Percentiles rank a stretch among this genome's conserved stretches.
Conservation (phyloP, 495 filamentous ascomycete genomes). For the Xylaria castorea region DNA sequence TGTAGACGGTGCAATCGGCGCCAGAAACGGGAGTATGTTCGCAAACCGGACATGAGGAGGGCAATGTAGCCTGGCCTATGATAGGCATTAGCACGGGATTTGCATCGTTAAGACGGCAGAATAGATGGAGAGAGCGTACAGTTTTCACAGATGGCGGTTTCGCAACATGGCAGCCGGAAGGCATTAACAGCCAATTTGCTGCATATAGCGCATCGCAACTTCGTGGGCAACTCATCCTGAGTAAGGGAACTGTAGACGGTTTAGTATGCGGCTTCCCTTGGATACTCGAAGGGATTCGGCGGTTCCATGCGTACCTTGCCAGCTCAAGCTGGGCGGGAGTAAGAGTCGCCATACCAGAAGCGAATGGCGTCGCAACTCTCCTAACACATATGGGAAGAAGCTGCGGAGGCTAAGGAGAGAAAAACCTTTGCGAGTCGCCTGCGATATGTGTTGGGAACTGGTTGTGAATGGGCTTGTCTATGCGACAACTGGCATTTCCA, state of each 20-base stretch:
- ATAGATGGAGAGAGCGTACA: conserved; percentile 64
- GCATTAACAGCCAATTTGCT: conserved; percentile 90
- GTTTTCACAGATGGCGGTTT: conserved; percentile 88
- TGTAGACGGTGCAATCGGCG: conserved; percentile 88
- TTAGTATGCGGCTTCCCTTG: not conserved
- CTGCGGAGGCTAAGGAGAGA: not conserved
- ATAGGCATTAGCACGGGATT: conserved; percentile 24
- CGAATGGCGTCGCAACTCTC: conserved; percentile 23
- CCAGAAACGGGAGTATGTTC: conserved; percentile 84
- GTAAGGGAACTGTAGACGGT: conserved; percentile 67
- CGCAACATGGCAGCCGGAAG: conserved; percentile 91
- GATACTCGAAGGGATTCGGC: not conserved
- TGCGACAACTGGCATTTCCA: conserved; percentile 18
- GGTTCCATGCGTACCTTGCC: conserved; percentile 38
- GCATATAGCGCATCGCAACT: conserved; percentile 92
- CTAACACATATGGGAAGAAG: conserved; percentile 19
- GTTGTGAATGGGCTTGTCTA: conserved; percentile 10
- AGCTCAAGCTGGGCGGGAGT: conserved; percentile 52
- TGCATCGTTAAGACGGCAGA: conserved; percentile 29
- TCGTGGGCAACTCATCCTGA: conserved; percentile 88
- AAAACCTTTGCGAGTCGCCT: not conserved
- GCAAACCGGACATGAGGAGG: conserved; percentile 89
- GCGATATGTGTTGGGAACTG: conserved; percentile 4
- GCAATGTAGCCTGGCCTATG: conserved; percentile 76
- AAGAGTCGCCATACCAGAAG: conserved; percentile 41